Percentiles rank a stretch among this genome's conserved stretches.
Conservation (phyloP, 495 filamentous ascomycete genomes). For the Aspergillus asperescens region DNA sequence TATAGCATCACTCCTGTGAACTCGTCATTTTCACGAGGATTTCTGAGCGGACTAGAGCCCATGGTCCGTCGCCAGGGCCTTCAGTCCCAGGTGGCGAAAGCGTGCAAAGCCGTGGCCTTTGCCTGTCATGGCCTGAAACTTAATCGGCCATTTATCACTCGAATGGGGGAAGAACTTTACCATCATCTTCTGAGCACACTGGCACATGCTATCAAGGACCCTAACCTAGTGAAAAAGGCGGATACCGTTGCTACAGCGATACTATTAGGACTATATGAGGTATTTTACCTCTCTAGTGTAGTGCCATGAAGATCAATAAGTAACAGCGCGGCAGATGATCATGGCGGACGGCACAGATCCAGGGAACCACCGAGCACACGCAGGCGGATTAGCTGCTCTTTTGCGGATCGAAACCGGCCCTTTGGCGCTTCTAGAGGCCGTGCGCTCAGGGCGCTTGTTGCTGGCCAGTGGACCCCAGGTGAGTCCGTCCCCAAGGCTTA, state of each 20-base stretch:
- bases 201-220: conserved; percentile 16
- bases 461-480: conserved; percentile 4
- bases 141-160: conserved; percentile 16
- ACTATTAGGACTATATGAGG: conserved; percentile 30
- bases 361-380: conserved; percentile 23
- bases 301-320: conserved; percentile 9
- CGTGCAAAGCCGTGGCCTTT: conserved; percentile 27
- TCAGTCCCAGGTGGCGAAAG: conserved; percentile 23
- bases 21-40: conserved; percentile 21
- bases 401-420: conserved; percentile 19
- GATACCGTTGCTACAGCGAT: conserved; percentile 19
- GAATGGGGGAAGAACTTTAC: conserved; percentile 22
- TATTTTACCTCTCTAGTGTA: not conserved
- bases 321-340: conserved; percentile 21
- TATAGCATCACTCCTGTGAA: conserved; percentile 22
- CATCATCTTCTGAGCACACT: conserved; percentile 24
- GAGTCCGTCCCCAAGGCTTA: not conserved
- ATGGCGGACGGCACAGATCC: conserved; percentile 13
- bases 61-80: conserved; percentile 17
- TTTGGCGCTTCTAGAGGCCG: conserved; percentile 16
- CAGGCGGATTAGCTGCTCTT: conserved; percentile 23
- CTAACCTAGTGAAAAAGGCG: not conserved
- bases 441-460: conserved; percentile 12
- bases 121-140: conserved; percentile 25
- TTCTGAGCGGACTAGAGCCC: conserved; percentile 24